Conservation (phyloP, 306 rosid species). For the Citrullus colocynthis region DNA sequence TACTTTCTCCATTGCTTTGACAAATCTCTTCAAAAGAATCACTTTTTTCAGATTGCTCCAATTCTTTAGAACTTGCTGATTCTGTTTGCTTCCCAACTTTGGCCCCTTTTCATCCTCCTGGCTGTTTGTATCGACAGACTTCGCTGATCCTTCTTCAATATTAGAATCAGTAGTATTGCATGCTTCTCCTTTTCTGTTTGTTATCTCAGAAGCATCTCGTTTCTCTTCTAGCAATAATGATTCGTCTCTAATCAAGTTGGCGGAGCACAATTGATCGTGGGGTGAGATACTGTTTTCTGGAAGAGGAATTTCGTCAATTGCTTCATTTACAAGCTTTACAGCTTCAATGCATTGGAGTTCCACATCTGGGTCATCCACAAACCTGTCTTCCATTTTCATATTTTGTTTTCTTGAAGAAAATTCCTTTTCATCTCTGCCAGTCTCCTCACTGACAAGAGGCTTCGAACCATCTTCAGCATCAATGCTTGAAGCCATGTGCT, state of each 20-base stretch:
- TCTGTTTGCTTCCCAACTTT: conserved; percentile 27
- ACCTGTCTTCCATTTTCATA: conserved; percentile 6
- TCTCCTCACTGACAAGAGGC: conserved; percentile 24
- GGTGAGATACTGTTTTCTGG: conserved; percentile 45
- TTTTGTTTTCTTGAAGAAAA: conserved; percentile 1
- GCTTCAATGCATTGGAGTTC: conserved; percentile 56
- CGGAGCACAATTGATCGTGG: conserved; percentile 15
- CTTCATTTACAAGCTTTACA: conserved; percentile 78
- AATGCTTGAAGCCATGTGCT: conserved; percentile 63
- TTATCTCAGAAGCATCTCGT: neutral
- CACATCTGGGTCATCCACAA: conserved; percentile 24
- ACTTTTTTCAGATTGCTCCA: conserved; percentile 83
- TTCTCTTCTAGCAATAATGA: conserved; percentile 2
- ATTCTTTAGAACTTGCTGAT: conserved; percentile 28
- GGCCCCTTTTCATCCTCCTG: conserved; percentile 17
- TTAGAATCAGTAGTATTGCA: conserved; percentile 1
- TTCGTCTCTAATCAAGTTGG: conserved; percentile 12
- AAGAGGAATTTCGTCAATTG: conserved; percentile 67
- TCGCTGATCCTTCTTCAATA: conserved; percentile 15
- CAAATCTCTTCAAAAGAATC: conserved; percentile 68
- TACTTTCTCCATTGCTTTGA: conserved; percentile 70
- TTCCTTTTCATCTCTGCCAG: neutral
- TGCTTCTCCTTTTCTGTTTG: conserved; percentile 9
- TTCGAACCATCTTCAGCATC: conserved; percentile 28
- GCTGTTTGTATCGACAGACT: conserved; percentile 6